phyloP scores from a whole-genome alignment of 805 yeast genomes.

The Kluyveromyces wickerhamii region DNA sequence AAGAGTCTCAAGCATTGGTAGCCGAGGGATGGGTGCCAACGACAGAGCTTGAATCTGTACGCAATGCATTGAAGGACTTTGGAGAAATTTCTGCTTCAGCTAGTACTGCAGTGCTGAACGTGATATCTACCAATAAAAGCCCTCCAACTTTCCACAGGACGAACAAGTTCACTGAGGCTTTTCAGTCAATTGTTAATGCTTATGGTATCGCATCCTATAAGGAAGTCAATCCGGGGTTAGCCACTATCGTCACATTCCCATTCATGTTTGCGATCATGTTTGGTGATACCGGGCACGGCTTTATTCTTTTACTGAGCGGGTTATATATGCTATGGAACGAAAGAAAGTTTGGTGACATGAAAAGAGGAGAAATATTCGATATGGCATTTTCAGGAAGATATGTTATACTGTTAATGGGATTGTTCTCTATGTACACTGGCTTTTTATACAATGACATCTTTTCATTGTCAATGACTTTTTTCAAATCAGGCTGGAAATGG shows the following conservation, averaged over 20 bases:
- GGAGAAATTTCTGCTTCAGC: constrained; percentile 28
- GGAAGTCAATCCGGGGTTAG: constrained; percentile 93
- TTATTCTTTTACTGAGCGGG: constrained; percentile 71
- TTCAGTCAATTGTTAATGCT: constrained; percentile 90
- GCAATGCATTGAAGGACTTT: constrained; percentile 50
- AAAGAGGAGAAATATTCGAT: constrained; percentile 88
- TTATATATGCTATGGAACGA: constrained; percentile 66
- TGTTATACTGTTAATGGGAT: constrained; percentile 84
- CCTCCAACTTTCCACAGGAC: constrained; percentile 95
- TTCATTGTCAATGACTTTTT: constrained; percentile 82
- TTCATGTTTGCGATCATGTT: constrained; percentile 99
- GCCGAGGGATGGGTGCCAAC: constrained; percentile 98
- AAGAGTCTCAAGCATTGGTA: constrained; percentile 74
- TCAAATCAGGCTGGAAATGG: constrained; percentile 91
- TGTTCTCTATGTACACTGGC: constrained; percentile 93
- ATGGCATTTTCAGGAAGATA: constrained; percentile 95
- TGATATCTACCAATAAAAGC: constrained; percentile 65
- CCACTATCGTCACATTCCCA: constrained; percentile 93
- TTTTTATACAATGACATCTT: constrained; percentile 88
- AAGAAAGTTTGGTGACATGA: constrained; percentile 53
- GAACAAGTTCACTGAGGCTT: constrained; percentile 90
- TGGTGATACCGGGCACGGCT: constrained; percentile 97
- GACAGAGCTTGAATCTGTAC: constrained; percentile 60
- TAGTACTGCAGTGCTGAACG: constrained; percentile 48
- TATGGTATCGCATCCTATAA: constrained; percentile 90